Conservation (phyloP, 441 rosid species). For the Capsella rubella region DNA sequence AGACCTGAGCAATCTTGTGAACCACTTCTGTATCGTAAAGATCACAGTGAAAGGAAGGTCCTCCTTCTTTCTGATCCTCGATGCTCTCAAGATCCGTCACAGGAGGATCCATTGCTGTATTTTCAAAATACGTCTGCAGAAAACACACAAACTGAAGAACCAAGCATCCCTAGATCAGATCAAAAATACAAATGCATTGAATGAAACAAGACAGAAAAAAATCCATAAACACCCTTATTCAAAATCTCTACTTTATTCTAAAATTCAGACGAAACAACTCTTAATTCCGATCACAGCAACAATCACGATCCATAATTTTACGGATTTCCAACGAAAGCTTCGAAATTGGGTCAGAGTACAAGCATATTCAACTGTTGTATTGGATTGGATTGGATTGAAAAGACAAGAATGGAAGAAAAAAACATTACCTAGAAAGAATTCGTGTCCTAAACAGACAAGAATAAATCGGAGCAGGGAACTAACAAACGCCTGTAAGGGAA, state of each 20-base stretch:
- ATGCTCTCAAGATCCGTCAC: constrained; percentile 59
- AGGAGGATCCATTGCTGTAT: constrained; percentile 56
- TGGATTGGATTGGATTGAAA: constrained; percentile 28
- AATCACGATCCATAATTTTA: constrained; percentile 13
- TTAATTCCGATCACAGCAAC: constrained; percentile 20
- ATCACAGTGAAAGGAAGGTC: constrained; percentile 63
- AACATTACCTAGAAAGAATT: constrained; percentile 12
- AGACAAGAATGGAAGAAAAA: not conserved
- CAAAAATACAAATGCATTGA: not conserved
- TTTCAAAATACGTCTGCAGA: constrained; percentile 45
- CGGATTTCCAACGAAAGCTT: not conserved
- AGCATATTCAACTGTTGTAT: constrained; percentile 32
- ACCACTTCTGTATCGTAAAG: constrained; percentile 72
- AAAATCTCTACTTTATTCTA: constrained; percentile 18
- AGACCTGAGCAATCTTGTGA: constrained; percentile 63
- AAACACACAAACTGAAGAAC: constrained; percentile 51
- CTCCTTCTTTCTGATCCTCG: constrained; percentile 60
- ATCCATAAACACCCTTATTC: not conserved
- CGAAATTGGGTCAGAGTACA: constrained; percentile 4
- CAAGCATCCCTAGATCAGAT: constrained; percentile 18
- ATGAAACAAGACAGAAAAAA: not conserved
- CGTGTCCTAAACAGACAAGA: constrained; percentile 22
- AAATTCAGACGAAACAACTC: not conserved
- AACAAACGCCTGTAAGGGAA: constrained; percentile 32
- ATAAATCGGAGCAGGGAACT: constrained; percentile 13